phyloP scores from a whole-genome alignment of 2,329 filamentous ascomycete species.

The Stagonosporopsis tanaceti region DNA sequence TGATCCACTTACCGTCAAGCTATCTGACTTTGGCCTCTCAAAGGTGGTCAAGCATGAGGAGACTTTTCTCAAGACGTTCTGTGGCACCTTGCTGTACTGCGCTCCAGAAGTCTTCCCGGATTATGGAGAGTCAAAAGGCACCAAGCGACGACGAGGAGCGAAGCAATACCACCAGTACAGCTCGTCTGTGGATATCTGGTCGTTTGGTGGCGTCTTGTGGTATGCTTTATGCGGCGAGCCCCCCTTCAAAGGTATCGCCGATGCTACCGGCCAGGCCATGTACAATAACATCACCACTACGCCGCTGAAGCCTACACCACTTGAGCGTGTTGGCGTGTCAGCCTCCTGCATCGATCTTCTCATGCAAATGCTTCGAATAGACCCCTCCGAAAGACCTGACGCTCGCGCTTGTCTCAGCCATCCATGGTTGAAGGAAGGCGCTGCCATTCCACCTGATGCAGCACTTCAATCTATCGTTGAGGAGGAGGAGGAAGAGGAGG shows the following conservation, averaged over 20 bases:
- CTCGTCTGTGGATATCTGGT: constrained; percentile 96
- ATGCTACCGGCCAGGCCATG: constrained; percentile 79
- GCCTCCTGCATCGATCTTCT: constrained; percentile 76
- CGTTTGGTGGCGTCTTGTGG: constrained; percentile 89
- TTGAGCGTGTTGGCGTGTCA: constrained; percentile 68
- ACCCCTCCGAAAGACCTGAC: constrained; percentile 78
- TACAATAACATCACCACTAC: constrained; percentile 86
- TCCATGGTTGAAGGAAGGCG: constrained; percentile 72
- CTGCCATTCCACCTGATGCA: constrained; percentile 47
- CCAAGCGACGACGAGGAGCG: constrained; percentile 67
- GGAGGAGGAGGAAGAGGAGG: constrained; percentile 73
- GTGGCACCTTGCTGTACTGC: constrained; percentile 93
- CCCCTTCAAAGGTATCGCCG: constrained; percentile 80
- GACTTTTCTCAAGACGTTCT: constrained; percentile 95
- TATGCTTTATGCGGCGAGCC: constrained; percentile 80
- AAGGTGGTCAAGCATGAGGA: constrained; percentile 91
- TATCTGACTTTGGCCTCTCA: constrained; percentile 95
- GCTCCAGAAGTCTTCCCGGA: constrained; percentile 96
- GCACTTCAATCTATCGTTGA: constrained; percentile 53
- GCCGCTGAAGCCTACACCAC: constrained; percentile 70
- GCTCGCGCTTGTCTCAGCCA: constrained; percentile 74
- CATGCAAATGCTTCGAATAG: constrained; percentile 78
- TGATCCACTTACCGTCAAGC: constrained; percentile 81
- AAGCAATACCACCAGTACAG: constrained; percentile 72
- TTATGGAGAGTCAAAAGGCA: constrained; percentile 71